Conservation (phyloP, 768 basidiomycete genomes). For the Heimioporus sp. region DNA sequence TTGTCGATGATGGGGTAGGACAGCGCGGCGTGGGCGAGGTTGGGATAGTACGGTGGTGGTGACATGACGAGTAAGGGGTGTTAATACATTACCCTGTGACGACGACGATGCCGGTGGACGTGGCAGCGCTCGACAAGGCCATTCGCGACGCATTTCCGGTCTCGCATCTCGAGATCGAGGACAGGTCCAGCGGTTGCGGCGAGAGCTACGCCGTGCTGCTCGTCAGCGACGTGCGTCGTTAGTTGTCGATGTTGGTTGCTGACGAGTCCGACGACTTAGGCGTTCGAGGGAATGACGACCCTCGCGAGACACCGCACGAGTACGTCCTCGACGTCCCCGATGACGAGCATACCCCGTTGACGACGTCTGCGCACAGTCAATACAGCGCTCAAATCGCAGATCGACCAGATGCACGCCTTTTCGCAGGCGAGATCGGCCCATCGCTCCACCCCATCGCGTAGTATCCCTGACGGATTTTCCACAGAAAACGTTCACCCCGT, state of each 20-base stretch:
- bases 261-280: constrained; percentile 34
- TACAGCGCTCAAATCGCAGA: constrained; percentile 68
- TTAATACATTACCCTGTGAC: too few species aligned
- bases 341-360: background rate
- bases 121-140: constrained; percentile 53
- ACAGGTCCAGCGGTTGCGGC: constrained; percentile 79
- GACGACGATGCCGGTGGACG: constrained; percentile 52
- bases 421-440: constrained; percentile 59
- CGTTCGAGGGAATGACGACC: constrained; percentile 78
- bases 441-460: background rate
- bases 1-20: constrained; percentile 68
- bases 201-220: constrained; percentile 72
- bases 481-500: constrained; percentile 73
- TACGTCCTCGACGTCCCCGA: constrained; percentile 31
- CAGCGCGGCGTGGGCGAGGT: constrained; percentile 19
- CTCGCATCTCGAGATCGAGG: constrained; percentile 67
- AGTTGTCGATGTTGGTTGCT: background rate
- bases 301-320: constrained; percentile 72
- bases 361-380: constrained; percentile 51
- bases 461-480: background rate
- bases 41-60: constrained; percentile 11
- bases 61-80: too few species aligned
- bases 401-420: constrained; percentile 83
- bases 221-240: constrained; percentile 63
- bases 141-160: constrained; percentile 65